A percentile compares a stretch with the other conserved stretches of the same genome.
Evolutionary conservation across 148 eudicot genomes (phyloP).

Genomic region (Talinum fruticosum): DNA sequence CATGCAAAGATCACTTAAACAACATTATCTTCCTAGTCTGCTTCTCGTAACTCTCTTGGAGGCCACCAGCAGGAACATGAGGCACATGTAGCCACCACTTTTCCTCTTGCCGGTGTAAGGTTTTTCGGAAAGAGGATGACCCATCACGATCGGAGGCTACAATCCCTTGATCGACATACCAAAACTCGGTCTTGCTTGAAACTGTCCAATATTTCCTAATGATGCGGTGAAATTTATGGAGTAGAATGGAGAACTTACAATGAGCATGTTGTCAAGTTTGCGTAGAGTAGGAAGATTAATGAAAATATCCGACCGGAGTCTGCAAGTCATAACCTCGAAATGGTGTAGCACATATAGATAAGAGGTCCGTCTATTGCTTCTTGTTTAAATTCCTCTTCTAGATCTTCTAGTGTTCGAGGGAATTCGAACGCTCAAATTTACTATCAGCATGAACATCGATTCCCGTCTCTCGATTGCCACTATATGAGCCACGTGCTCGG

Average conservation of each 20-base stretch:
- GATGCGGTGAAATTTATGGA: not conserved
- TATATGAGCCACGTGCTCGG: conserved; percentile 61
- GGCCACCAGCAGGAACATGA: conserved; percentile 79
- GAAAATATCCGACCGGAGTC: conserved; percentile 68
- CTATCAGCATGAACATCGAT: conserved; percentile 43
- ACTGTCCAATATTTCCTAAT: conserved; percentile 78
- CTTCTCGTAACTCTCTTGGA: conserved; percentile 57
- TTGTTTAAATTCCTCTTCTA: too few relatives aligned
- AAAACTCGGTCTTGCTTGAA: conserved; percentile 77
- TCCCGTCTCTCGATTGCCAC: conserved; percentile 59
- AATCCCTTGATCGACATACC: conserved; percentile 95
- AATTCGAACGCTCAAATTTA: conserved; percentile 62
- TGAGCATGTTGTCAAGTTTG: conserved; percentile 84
- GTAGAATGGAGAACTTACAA: conserved; percentile 43
- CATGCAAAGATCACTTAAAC: too few relatives aligned
- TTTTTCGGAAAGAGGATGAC: conserved; percentile 62
- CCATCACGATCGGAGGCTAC: conserved; percentile 63
- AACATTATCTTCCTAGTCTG: conserved; percentile 70
- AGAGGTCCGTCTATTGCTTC: not conserved
- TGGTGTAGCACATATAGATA: conserved; percentile 8
- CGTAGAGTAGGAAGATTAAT: conserved; percentile 91
- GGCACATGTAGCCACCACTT: conserved; percentile 99
- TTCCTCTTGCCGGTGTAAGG: conserved; percentile 72
- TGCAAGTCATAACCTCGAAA: conserved; percentile 88
- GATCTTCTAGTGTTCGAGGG: too few relatives aligned